Evolutionary conservation across 495 filamentous ascomycete species (phyloP).

Genomic region (Lasiosphaeria miniovina): DNA sequence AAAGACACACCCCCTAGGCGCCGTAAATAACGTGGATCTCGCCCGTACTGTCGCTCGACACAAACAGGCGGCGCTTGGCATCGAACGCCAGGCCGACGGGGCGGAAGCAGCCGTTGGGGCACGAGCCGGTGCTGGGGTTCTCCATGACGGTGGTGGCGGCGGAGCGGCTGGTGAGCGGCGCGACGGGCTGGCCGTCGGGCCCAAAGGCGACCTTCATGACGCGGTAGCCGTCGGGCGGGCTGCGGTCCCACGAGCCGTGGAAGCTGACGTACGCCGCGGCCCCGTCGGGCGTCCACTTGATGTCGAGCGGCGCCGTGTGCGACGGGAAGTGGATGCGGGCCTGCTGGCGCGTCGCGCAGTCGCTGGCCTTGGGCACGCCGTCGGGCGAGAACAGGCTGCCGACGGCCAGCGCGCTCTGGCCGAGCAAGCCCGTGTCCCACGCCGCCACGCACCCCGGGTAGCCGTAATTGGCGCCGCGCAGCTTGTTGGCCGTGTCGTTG

Average conservation of each 20-base stretch:
- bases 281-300: constrained; percentile 45
- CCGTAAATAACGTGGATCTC: constrained; percentile 43
- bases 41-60: constrained; percentile 39
- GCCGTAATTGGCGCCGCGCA: constrained; percentile 51
- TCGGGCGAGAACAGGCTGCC: constrained; percentile 45
- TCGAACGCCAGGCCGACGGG: constrained; percentile 47
- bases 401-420: constrained; percentile 35
- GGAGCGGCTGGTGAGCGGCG: constrained; percentile 35
- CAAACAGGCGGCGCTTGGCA: constrained; percentile 38
- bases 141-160: constrained; percentile 46
- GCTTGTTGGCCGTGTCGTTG: constrained; percentile 41
- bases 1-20: constrained; percentile 4
- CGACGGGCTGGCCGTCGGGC: constrained; percentile 40
- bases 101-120: constrained; percentile 38
- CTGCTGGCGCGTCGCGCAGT: constrained; percentile 34
- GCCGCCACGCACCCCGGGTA: constrained; percentile 62
- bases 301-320: constrained; percentile 56
- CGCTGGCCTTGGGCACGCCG: constrained; percentile 23
- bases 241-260: constrained; percentile 55
- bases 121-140: constrained; percentile 35
- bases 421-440: constrained; percentile 49
- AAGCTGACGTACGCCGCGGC: constrained; percentile 49
- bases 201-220: constrained; percentile 45
- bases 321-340: constrained; percentile 51
- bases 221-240: constrained; percentile 45